Evolutionary conservation across 345 rosid genomes (phyloP), one percentile per base, ranked within the genome.

Genomic region (Moricandia arvensis): DNA sequence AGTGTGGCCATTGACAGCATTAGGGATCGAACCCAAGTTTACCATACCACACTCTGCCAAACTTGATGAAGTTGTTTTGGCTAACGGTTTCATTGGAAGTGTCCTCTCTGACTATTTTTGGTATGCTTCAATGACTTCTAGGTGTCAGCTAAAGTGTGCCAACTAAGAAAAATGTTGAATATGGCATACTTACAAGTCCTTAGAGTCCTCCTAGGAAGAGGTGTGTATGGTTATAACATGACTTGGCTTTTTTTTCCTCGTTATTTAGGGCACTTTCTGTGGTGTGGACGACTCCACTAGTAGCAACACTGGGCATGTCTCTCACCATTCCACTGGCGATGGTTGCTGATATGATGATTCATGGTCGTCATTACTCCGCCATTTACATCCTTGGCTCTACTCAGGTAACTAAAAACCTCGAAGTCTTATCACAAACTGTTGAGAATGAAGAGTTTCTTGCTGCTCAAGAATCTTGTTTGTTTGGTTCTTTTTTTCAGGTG

Each of bases 61-160:
- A 82, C 38, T 95, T 82, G 99, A 95, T 58, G 99, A 95, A 86
- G 87, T 95, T 61, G 99, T 95, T 41, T 78, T 95, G 59, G 99
- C 99, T 33, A 95, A 95, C 45, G 96, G 99, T 67, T 84, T 95
- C 15, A 71, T 95, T 59, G 99, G 99, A 81, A 95, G 99, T 73
- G 99, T 95, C 72, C 91, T 95, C 75, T 95, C 99, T 6, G 99
- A 93, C 73, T 95, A 95, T 73, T 88, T 95, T 66, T 95, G 99
- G 98, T 91, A 83, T 13, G 81, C 58, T 33, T 31, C 5, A 57
- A 11, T 41, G 29, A 7, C 30, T 41, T 43, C 21, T 64, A 73
- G 18, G 63, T 51, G 12, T 33, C 49, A 11, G 41, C 13, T 12
- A 6, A 69, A 58, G 17, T 38, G 63, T n/a, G 1, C 51, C 3